phyloP scores from a whole-genome alignment of 2,329 filamentous ascomycete genomes.

The Trichoderma afroharzianum region DNA sequence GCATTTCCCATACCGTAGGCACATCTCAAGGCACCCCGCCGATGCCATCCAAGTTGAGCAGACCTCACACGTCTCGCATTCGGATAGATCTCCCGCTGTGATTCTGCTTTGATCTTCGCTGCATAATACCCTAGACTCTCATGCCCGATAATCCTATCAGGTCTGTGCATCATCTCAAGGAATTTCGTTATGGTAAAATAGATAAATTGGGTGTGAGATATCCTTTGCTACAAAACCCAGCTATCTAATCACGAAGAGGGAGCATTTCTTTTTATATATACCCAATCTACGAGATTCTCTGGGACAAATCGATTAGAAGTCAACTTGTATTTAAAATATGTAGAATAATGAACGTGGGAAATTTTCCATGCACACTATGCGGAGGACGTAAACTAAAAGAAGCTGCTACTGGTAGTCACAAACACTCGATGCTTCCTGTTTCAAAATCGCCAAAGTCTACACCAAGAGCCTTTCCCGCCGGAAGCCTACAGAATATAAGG shows the following conservation, averaged over 20 bases:
- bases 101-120: background rate
- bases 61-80: background rate
- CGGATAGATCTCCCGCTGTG: background rate
- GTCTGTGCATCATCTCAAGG: background rate
- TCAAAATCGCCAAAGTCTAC: too few relatives aligned
- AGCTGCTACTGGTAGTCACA: too few relatives aligned
- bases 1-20: background rate
- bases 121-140: background rate
- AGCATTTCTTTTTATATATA: background rate
- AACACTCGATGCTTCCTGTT: too few relatives aligned
- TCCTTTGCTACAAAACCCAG: background rate
- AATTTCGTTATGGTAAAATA: background rate
- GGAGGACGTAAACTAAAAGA: too few relatives aligned
- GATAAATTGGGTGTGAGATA: background rate
- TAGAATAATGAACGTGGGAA: background rate
- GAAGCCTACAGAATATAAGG: too few relatives aligned
- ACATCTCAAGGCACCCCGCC: background rate
- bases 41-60: background rate
- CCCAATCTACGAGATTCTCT: background rate
- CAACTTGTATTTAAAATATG: background rate
- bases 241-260: background rate
- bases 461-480: too few relatives aligned
- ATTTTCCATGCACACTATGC: background rate
- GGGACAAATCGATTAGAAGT: background rate
- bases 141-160: too few relatives aligned